Percentiles rank a stretch among this genome's conserved stretches.
Evolutionary conservation across 2,329 filamentous ascomycete genomes (phyloP).

Genomic region (Cryphonectria japonica): DNA sequence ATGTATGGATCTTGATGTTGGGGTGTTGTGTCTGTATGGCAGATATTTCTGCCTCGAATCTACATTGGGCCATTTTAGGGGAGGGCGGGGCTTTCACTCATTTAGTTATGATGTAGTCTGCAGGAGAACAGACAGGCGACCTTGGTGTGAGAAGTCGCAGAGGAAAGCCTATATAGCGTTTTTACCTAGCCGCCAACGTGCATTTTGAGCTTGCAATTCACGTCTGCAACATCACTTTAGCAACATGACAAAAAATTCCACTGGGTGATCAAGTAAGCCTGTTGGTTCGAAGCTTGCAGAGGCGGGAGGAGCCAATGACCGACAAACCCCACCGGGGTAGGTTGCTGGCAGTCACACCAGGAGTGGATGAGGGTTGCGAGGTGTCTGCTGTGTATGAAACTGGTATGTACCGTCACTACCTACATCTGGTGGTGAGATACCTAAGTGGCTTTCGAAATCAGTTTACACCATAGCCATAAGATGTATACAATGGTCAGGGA

Average conservation of each 20-base stretch:
- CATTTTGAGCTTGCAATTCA: neutral
- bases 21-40: slow-evolving; percentile 3
- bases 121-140: neutral
- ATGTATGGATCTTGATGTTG: neutral
- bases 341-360: neutral
- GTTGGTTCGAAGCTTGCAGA: neutral
- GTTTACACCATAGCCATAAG: no score
- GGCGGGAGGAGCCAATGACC: neutral
- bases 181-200: neutral
- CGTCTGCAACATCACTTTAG: neutral
- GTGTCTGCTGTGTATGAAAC: neutral
- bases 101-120: neutral
- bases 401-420: no score
- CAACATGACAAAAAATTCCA: neutral
- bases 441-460: no score
- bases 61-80: slow-evolving; percentile 2
- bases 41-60: neutral
- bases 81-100: neutral
- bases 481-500: no score
- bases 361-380: neutral
- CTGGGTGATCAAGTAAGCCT: neutral
- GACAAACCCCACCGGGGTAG: neutral
- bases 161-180: neutral
- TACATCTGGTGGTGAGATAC: neutral
- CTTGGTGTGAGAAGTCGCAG: neutral